A percentile compares a stretch with the other conserved stretches of the same genome.
These are phyloP conservation scores for Puccinia brachypodii DNA, from an alignment of 1,284 basidiomycete genomes.

Conservation along the genomic window DNA sequence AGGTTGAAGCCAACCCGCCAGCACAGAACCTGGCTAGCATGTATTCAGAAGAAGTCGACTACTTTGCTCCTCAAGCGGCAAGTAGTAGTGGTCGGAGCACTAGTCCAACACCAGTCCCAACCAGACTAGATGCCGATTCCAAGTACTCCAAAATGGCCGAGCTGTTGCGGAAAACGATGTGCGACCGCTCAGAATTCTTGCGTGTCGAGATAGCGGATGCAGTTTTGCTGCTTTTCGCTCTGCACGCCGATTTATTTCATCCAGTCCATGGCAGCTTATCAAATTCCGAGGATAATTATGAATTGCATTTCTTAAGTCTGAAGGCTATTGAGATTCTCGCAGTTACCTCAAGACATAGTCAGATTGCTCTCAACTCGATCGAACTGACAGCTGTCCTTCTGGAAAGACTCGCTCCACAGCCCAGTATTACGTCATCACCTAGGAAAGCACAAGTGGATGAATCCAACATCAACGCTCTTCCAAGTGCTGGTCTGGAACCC, in stretches of 20 bases:
- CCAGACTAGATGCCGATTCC: background rate
- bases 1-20: background rate
- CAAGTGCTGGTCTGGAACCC: slow-evolving; percentile 40
- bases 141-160: slow-evolving; percentile 35
- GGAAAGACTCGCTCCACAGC: slow-evolving; percentile 14
- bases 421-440: background rate
- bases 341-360: slow-evolving; percentile 28
- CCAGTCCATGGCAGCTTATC: background rate
- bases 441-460: background rate
- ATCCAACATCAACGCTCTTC: background rate
- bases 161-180: slow-evolving; percentile 13
- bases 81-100: background rate
- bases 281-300: slow-evolving; percentile 23
- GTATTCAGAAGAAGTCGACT: background rate
- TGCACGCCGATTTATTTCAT: slow-evolving; percentile 35
- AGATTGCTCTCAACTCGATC: slow-evolving; percentile 42
- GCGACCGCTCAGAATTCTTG: background rate
- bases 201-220: slow-evolving; percentile 47
- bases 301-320: slow-evolving; percentile 38
- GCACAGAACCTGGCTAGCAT: background rate
- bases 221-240: slow-evolving; percentile 28
- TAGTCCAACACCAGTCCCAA: background rate
- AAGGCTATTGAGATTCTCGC: slow-evolving; percentile 44
- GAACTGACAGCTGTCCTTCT: slow-evolving; percentile 34
- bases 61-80: background rate